A percentile compares a stretch with the other conserved stretches of the same genome.
These are phyloP conservation scores for Fusarium sp. DNA, from an alignment of 2,329 filamentous ascomycete species.

Conservation along the genomic window DNA sequence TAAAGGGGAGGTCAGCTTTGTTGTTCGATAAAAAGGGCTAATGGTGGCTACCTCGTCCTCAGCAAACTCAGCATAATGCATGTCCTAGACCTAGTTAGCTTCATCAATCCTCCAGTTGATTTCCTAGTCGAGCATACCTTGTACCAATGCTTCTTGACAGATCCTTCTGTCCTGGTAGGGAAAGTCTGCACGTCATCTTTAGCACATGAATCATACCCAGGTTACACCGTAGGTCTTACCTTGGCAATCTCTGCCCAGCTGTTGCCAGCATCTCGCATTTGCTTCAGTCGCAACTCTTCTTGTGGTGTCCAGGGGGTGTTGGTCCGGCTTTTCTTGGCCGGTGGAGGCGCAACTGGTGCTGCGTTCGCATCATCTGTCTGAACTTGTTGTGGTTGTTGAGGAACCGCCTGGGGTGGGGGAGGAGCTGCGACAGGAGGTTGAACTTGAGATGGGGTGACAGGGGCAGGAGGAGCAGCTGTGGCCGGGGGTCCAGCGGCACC, in stretches of 20 bases:
- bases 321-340: constrained; percentile 92
- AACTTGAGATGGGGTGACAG: constrained; percentile 46
- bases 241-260: constrained; percentile 99
- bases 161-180: constrained; percentile 91
- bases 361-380: constrained; percentile 46
- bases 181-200: constrained; percentile 74
- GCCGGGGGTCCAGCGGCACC: constrained; percentile 51
- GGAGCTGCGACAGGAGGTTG: constrained; percentile 45
- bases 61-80: constrained; percentile 99
- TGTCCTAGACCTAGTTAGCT: constrained; percentile 69
- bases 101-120: background rate
- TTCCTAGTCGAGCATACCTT: constrained; percentile 68
- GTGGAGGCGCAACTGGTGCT: constrained; percentile 55
- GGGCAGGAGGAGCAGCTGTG: constrained; percentile 45
- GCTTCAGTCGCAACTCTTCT: constrained; percentile 91
- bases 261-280: constrained; percentile 90
- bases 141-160: constrained; percentile 99
- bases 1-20: constrained; percentile 33
- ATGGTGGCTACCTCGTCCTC: constrained; percentile 83
- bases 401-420: constrained; percentile 43
- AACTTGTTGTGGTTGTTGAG: constrained; percentile 43
- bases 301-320: constrained; percentile 98
- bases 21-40: constrained; percentile 14
- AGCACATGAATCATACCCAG: background rate
- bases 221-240: constrained; percentile 67